phyloP scores from a whole-genome alignment of 2,329 filamentous ascomycete genomes.

The Aspergillus viridinutans region DNA sequence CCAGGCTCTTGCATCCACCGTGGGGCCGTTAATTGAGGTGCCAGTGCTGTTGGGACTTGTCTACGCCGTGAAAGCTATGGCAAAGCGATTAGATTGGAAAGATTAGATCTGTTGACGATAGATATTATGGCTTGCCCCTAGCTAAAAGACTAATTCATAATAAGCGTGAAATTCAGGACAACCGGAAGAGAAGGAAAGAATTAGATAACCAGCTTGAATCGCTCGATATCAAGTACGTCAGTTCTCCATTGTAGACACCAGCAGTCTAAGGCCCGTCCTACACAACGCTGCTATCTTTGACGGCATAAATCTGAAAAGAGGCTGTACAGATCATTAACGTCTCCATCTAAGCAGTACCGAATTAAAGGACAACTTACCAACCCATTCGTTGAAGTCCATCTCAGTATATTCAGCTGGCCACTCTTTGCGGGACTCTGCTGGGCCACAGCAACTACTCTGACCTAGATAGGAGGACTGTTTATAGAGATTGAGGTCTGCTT shows the following conservation, averaged over 20 bases:
- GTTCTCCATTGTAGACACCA: no score
- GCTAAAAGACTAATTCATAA: not conserved
- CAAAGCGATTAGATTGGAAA: constrained; percentile 13
- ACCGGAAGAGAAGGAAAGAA: no score
- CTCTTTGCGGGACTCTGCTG: constrained; percentile 3
- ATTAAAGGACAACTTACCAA: constrained; percentile 36
- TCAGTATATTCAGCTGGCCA: not conserved
- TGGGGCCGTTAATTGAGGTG: constrained; percentile 75
- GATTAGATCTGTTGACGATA: constrained; percentile 1
- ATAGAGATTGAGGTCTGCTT: constrained; percentile 49
- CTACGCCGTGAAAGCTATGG: constrained; percentile 56
- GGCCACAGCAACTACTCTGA: constrained; percentile 8
- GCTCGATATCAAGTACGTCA: no score
- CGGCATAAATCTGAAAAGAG: constrained; percentile 50
- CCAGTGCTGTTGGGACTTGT: constrained; percentile 74
- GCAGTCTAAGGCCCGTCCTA: no score
- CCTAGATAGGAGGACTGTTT: constrained; percentile 4
- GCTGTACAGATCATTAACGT: constrained; percentile 21
- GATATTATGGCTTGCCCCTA: no score
- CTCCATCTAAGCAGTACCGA: not conserved
- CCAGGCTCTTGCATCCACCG: constrained; percentile 31
- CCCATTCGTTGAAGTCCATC: constrained; percentile 43
- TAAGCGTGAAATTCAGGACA: not conserved
- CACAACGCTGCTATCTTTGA: constrained; percentile 30
- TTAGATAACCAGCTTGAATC: no score